Percentiles rank a stretch among this genome's conserved stretches.
phyloP scores from a whole-genome alignment of 106 monocot genomes.

The Vanilla planifolia region DNA sequence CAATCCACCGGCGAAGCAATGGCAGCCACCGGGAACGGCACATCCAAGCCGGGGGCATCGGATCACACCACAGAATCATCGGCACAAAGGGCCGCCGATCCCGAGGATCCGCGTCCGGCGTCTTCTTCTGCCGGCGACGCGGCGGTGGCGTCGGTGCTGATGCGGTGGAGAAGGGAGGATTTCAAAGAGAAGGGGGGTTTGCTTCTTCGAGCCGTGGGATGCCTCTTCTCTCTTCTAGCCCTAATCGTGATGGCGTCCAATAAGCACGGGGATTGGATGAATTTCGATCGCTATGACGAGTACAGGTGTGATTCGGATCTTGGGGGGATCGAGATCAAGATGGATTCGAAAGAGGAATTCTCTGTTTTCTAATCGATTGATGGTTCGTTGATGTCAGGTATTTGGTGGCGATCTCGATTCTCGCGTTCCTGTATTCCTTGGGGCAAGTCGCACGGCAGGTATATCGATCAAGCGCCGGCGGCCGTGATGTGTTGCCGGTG shows the following conservation, averaged over 20 bases:
- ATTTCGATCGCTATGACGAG: slow-evolving; percentile 70
- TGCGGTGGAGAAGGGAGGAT: slow-evolving; percentile 41
- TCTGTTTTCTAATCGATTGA: background rate
- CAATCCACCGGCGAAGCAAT: background rate
- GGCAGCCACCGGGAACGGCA: background rate
- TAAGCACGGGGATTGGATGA: slow-evolving; percentile 70
- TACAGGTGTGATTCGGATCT: slow-evolving; percentile 46
- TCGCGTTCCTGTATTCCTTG: slow-evolving; percentile 55
- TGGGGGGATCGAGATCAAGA: background rate
- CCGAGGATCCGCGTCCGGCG: background rate
- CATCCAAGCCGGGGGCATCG: background rate
- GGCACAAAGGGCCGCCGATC: background rate
- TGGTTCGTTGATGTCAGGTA: slow-evolving; percentile 37
- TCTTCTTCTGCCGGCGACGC: background rate
- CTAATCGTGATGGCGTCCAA: slow-evolving; percentile 70
- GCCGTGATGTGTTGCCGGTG: slow-evolving; percentile 28
- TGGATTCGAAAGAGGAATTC: background rate
- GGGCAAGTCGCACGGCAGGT: slow-evolving; percentile 35
- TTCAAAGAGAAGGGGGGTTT: slow-evolving; percentile 34
- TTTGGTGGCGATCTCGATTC: slow-evolving; percentile 37
- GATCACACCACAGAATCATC: background rate
- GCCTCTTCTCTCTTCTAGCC: slow-evolving; percentile 49
- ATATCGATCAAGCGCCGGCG: slow-evolving; percentile 23
- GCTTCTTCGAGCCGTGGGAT: slow-evolving; percentile 35
- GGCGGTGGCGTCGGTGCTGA: slow-evolving; percentile 23